Conservation (phyloP, 129 eudicot species). For the Oenanthe sinensis region DNA sequence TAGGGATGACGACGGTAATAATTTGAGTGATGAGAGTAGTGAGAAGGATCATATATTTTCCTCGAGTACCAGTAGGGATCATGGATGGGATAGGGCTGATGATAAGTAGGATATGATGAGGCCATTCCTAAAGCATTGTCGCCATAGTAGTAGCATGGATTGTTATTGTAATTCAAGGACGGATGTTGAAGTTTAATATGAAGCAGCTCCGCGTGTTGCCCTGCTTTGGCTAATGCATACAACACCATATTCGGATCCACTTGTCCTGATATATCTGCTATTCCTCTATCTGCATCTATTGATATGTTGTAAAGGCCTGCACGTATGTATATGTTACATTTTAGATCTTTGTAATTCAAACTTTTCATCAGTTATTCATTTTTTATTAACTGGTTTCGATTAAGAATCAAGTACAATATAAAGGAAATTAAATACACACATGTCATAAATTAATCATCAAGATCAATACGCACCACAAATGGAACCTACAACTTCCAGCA, state of each 20-base stretch:
- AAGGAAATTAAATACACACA: no score
- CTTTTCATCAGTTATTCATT: background rate
- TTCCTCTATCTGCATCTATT: background rate
- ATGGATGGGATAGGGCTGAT: background rate
- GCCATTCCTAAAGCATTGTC: background rate
- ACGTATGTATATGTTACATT: no score
- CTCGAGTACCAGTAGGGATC: conserved; percentile 4
- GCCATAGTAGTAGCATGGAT: background rate
- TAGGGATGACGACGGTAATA: background rate
- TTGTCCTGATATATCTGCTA: conserved; percentile 5
- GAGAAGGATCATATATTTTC: background rate
- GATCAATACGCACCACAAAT: conserved; percentile 26
- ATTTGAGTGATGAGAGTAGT: background rate
- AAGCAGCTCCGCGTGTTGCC: conserved; percentile 5
- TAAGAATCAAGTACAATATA: background rate
- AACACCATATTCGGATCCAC: background rate
- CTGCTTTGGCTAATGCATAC: conserved; percentile 1
- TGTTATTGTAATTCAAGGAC: background rate
- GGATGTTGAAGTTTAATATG: conserved; percentile 1
- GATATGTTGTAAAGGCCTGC: background rate
- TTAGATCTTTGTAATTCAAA: background rate
- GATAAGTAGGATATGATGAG: background rate
- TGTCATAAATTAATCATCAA: background rate
- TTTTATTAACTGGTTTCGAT: no score
- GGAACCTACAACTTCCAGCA: conserved; percentile 33